These are phyloP conservation scores for Nevesoporus exiguus DNA, from an alignment of 768 basidiomycete genomes.

Conservation along the genomic window DNA sequence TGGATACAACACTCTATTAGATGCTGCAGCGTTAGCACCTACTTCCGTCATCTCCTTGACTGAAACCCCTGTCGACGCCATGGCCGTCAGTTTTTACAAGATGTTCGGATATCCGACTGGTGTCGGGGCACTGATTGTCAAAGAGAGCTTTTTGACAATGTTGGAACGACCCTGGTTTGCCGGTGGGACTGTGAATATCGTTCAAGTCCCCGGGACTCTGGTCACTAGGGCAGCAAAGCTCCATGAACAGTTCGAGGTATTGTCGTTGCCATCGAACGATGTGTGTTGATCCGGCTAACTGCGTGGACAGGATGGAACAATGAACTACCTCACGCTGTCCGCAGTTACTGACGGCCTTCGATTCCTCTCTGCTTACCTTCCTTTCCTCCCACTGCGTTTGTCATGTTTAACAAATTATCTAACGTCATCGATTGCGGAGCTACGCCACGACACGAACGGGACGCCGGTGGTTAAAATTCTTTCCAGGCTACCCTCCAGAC, in stretches of 20 bases:
- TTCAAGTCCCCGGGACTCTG: conserved; percentile 74
- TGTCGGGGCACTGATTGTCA: conserved; percentile 74
- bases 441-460: conserved; percentile 61
- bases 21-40: conserved; percentile 78
- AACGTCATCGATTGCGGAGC: conserved; percentile 46
- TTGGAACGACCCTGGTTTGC: conserved; percentile 81
- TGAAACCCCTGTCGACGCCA: conserved; percentile 70
- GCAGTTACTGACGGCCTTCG: conserved; percentile 78
- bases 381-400: conserved; percentile 73
- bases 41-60: conserved; percentile 65
- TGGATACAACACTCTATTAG: conserved; percentile 74
- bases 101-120: conserved; percentile 90
- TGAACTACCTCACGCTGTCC: conserved; percentile 75
- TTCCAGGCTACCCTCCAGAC: conserved; percentile 55
- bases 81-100: conserved; percentile 85
- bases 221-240: conserved; percentile 56
- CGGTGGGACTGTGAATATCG: conserved; percentile 78
- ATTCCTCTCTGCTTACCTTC: conserved; percentile 74
- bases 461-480: conserved; percentile 65
- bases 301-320: conserved; percentile 67
- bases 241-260: conserved; percentile 78
- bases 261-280: conserved; percentile 1
- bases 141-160: conserved; percentile 58
- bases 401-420: conserved; percentile 66
- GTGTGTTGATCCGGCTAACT: conserved; percentile 2